A percentile compares a stretch with the other conserved stretches of the same genome.
phyloP scores from a whole-genome alignment of 345 rosid genomes.

The Lepidium africanum region DNA sequence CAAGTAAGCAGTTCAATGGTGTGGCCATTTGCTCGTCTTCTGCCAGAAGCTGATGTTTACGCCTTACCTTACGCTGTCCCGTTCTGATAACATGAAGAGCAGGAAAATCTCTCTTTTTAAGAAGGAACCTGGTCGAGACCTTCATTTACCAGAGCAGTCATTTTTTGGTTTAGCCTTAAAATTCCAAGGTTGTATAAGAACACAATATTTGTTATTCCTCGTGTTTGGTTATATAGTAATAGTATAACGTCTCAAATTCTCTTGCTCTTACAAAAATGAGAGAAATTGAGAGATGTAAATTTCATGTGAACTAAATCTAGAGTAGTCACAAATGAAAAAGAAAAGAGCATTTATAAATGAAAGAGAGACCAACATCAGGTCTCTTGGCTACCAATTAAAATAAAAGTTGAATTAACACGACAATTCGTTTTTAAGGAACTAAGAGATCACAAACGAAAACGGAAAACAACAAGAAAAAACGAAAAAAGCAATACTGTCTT shows the following conservation, averaged over 20 bases:
- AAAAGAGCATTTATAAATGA: neutral
- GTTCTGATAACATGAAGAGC: constrained; percentile 30
- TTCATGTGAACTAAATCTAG: neutral
- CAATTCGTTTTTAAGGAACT: neutral
- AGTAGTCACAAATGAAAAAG: neutral
- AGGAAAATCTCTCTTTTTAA: neutral
- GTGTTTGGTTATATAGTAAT: constrained; percentile 7
- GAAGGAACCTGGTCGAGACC: constrained; percentile 17
- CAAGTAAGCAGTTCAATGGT: constrained; percentile 1
- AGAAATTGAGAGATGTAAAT: neutral
- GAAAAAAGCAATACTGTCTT: neutral
- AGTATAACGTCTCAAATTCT: neutral
- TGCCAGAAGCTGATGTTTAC: constrained; percentile 40
- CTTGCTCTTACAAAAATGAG: neutral
- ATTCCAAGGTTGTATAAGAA: neutral
- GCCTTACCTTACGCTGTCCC: constrained; percentile 67
- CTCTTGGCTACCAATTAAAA: neutral
- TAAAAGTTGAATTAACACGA: neutral
- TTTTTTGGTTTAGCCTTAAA: constrained; percentile 12
- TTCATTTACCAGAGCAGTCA: constrained; percentile 6
- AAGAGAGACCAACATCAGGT: neutral
- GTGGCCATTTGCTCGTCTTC: constrained; percentile 39
- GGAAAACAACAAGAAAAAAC: constrained; percentile 4
- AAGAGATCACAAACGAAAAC: constrained; percentile 9
- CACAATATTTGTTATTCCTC: constrained; percentile 13